Evolutionary conservation across 2,329 filamentous ascomycete genomes (phyloP), one percentile per base, ranked within the genome.

Genomic region (Trichoderma afroharzianum): DNA sequence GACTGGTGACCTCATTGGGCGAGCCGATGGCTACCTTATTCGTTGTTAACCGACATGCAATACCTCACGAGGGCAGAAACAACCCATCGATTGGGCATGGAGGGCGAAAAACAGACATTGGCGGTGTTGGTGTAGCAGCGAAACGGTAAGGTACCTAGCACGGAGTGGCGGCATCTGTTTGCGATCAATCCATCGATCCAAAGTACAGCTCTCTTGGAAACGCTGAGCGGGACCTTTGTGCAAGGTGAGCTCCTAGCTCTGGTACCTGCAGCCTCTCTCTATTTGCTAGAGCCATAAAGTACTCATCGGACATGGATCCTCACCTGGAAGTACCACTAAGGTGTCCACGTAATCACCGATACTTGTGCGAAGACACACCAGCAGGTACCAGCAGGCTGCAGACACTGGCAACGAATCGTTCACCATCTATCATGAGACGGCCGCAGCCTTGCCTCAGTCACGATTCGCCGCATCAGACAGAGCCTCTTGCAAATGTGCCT

Each of bases 271-370:
- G 6, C 12, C 2, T 15, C 30, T 26, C 30, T 26, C 30, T 66
- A 18, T 28, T 14, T 32, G 9, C 47, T 66, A 26, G 30, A 21
- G 21, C 28, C 3, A n/a, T 9, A 32, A 66, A n/a, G 63, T 66
- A 66, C 39, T 32, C 39, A 4, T 28, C 64, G 55, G 9, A 15
- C 26, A 33, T 59, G 18, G 30, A 14, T 55, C 30, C 30, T n/a
- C 36, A 39, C 47, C 26, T 18, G 12, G 21, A 64, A 9, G 62
- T 26, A 64, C n/a, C n/a, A n/a, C n/a, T n/a, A n/a, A n/a, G 28
- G 33, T 47, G 55, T 68, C 55, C 66, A 61, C 66, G 66, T 61
- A 68, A 68, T 61, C 66, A 28, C 62, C 26, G 28, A 53, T 64
- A 39, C 62, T 59, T 33, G 59, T 39, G 8, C 24, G 18, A 47